Evolutionary conservation across 2,329 filamentous ascomycete genomes (phyloP).

Genomic region (Penicillium griseofulvum): DNA sequence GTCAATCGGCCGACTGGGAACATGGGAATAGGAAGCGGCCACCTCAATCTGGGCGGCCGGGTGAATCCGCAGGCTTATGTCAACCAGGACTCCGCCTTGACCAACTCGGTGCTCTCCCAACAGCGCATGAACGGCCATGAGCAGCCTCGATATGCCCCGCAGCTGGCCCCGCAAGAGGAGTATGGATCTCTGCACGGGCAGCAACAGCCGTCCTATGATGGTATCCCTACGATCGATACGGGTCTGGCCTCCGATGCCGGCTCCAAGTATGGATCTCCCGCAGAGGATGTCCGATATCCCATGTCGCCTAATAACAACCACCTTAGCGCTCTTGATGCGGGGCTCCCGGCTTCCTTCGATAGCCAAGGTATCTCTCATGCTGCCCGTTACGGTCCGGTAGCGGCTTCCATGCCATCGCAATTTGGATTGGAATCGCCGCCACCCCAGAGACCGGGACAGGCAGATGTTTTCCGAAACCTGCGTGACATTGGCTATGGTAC

Average conservation of each 20-base stretch:
- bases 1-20: constrained; percentile 69
- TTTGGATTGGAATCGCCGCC: constrained; percentile 83
- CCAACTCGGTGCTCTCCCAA: constrained; percentile 66
- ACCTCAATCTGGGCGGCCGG: constrained; percentile 65
- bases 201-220: constrained; percentile 48
- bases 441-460: constrained; percentile 64
- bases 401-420: constrained; percentile 86
- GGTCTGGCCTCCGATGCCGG: constrained; percentile 58
- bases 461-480: constrained; percentile 60
- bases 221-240: constrained; percentile 57
- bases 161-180: constrained; percentile 44
- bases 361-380: constrained; percentile 92
- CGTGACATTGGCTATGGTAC: constrained; percentile 66
- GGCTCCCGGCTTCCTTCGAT: constrained; percentile 90
- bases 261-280: constrained; percentile 77
- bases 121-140: constrained; percentile 57
- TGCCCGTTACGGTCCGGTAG: constrained; percentile 83
- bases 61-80: constrained; percentile 64
- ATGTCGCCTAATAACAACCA: constrained; percentile 70
- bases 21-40: constrained; percentile 51
- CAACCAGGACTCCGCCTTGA: constrained; percentile 68
- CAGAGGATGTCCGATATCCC: constrained; percentile 72
- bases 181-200: constrained; percentile 43
- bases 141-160: constrained; percentile 40
- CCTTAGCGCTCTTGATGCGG: constrained; percentile 91